Conservation (phyloP, 139 green algal genomes). For the Chlorella ohadii region DNA sequence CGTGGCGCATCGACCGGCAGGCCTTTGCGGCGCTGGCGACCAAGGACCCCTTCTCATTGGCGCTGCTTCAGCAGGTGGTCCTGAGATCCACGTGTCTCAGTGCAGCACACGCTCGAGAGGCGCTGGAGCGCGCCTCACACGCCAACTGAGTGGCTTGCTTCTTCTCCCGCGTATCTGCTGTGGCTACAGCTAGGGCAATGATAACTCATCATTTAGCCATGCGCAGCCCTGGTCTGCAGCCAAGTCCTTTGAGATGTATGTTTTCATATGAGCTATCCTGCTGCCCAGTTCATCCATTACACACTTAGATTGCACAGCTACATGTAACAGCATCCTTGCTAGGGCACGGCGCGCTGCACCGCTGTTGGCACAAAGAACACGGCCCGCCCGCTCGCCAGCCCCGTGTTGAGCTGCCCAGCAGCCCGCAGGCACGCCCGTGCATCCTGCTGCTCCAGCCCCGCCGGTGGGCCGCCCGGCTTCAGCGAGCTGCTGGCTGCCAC, state of each 20-base stretch:
- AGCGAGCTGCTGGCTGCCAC: neutral
- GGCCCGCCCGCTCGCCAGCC: neutral
- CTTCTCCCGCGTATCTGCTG: too few species aligned
- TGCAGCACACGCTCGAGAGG: conserved; percentile 41
- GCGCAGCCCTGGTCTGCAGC: too few species aligned
- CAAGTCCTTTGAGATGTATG: too few species aligned
- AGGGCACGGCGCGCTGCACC: neutral
- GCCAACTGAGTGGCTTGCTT: neutral
- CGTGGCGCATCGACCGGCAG: conserved; percentile 26
- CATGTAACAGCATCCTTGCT: too few species aligned
- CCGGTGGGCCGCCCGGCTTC: neutral
- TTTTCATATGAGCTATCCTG: too few species aligned
- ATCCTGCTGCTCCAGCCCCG: neutral
- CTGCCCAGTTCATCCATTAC: too few species aligned
- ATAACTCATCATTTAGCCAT: too few species aligned
- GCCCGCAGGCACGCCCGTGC: neutral
- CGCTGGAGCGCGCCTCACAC: conserved; percentile 27
- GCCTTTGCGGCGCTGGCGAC: conserved; percentile 13
- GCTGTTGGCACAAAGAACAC: neutral
- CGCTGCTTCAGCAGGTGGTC: conserved; percentile 48
- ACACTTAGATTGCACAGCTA: too few species aligned
- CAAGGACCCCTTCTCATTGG: conserved; percentile 20
- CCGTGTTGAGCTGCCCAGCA: neutral
- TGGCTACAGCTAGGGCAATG: neutral
- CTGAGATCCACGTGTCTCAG: conserved; percentile 42